Evolutionary conservation across 192 early-diverging fungal species (phyloP), one percentile per base, ranked within the genome.

Genomic region (Coemansia sp.): DNA sequence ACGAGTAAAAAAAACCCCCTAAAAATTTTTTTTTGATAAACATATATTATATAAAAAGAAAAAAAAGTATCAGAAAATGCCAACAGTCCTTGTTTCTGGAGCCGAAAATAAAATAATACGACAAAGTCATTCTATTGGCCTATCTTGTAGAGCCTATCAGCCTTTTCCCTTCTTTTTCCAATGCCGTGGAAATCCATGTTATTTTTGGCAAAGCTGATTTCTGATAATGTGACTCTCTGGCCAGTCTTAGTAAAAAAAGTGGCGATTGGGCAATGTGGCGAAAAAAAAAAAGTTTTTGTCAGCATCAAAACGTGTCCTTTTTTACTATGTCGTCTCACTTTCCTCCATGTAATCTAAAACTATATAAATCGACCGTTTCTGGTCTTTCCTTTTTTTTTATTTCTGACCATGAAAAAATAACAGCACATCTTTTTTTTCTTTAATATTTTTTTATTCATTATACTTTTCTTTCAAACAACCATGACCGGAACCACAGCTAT

Each of bases 401-500:
- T 33, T 56, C 9, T 9, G 11, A 9, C 48, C 53, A 8, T 55
- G 6, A 55, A 55, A 55, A 48, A 14, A 48, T 1, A 14, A 17
- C 18, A 55, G 8, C 22, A 37, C 6, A 39, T 15, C 1, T 63
- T 63, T 45, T 51, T 63, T 51, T 15, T 5, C 55, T 57, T 57
- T 57, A 28, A 56, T 28, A 28, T 28, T 28, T 28, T 28, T 18
- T 17, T 33, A 56, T 15, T 12, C 45, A 22, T 6, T 33, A 32
- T 15, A 17, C 41, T 8, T n/a, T 4, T 8, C 8, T 20, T 48
- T 9, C 17, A 18, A 62, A 62, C 18, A 45, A 3, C 2, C 18
- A 62, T 62, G 61, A 62, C 61, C 39, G 61, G 61, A 9, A 39
- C 61, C 14, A 64, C 62, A 51, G 39, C 45, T 4, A 15, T 51